These are phyloP conservation scores for Tympanopsis confertula DNA, from an alignment of 2,329 filamentous ascomycete species.

Conservation along the genomic window DNA sequence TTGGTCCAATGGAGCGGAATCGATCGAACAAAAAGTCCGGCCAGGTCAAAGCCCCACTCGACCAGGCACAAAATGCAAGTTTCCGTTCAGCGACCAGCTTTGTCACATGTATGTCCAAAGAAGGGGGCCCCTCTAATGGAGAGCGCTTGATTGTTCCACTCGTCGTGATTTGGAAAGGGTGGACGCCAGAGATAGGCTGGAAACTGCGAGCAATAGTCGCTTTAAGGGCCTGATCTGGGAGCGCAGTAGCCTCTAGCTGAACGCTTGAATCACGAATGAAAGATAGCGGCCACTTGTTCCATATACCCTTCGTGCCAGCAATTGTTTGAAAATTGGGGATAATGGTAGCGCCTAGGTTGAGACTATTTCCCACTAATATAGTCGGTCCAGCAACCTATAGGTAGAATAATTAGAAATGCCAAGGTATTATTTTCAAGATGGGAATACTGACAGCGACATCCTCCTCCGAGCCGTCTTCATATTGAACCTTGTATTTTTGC, in stretches of 20 bases:
- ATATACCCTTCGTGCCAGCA: neutral
- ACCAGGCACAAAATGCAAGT: constrained; percentile 18
- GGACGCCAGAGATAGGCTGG: neutral
- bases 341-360: neutral
- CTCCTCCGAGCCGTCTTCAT: no score
- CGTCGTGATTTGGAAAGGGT: neutral
- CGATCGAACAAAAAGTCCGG: constrained; percentile 7
- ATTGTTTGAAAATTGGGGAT: neutral
- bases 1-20: neutral
- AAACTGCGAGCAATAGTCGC: neutral
- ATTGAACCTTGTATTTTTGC: no score
- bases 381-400: neutral
- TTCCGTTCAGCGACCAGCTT: constrained; percentile 17
- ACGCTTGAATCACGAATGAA: neutral
- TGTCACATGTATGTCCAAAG: constrained; percentile 7
- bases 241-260: neutral
- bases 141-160: neutral
- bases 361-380: neutral
- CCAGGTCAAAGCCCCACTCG: constrained; percentile 22
- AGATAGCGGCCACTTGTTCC: neutral
- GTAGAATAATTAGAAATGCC: no score
- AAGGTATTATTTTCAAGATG: no score
- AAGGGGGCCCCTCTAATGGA: neutral
- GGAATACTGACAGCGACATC: no score
- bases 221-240: neutral